These are phyloP conservation scores for Globisporangium megalacanthum DNA, from an alignment of 352 stramenopile species.

Conservation along the genomic window DNA sequence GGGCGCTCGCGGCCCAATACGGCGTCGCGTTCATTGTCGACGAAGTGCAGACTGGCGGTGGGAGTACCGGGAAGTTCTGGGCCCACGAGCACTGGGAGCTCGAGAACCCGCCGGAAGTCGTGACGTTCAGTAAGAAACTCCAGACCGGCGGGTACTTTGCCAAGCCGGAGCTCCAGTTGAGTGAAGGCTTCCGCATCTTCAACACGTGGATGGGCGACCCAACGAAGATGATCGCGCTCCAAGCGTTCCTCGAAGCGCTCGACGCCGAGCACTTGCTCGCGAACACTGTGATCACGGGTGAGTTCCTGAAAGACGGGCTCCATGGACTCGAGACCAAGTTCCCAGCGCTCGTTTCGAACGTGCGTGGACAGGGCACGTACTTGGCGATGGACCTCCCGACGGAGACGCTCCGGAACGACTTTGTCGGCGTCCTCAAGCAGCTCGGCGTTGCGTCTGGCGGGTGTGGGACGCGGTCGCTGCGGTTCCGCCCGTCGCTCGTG, in stretches of 20 bases:
- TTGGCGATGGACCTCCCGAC: conserved; percentile 72
- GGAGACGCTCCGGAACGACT: conserved; percentile 54
- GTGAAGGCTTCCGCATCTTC: conserved; percentile 78
- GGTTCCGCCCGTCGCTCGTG: conserved; percentile 70
- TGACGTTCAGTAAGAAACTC: conserved; percentile 87
- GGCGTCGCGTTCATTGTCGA: conserved; percentile 81
- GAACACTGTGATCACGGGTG: conserved; percentile 67
- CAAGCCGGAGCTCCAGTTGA: conserved; percentile 65
- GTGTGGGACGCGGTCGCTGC: conserved; percentile 61
- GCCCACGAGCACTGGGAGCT: conserved; percentile 79
- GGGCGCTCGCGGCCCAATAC: conserved; percentile 46
- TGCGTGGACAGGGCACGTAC: conserved; percentile 76
- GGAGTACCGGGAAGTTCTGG: conserved; percentile 83
- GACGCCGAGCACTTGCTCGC: conserved; percentile 54
- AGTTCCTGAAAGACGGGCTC: conserved; percentile 58
- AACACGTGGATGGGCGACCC: conserved; percentile 89
- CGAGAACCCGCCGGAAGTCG: conserved; percentile 67
- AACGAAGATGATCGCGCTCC: conserved; percentile 77
- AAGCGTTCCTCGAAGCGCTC: conserved; percentile 68
- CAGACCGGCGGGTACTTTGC: conserved; percentile 80
- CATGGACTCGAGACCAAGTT: conserved; percentile 37
- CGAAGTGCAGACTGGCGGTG: conserved; percentile 79
- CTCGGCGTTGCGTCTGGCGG: conserved; percentile 59
- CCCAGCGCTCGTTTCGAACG: conserved; percentile 59
- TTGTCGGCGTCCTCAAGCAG: conserved; percentile 50